Base-by-base conservation (phyloP, 2,329 filamentous ascomycete species). In the Alternaria arborescens region DNA sequence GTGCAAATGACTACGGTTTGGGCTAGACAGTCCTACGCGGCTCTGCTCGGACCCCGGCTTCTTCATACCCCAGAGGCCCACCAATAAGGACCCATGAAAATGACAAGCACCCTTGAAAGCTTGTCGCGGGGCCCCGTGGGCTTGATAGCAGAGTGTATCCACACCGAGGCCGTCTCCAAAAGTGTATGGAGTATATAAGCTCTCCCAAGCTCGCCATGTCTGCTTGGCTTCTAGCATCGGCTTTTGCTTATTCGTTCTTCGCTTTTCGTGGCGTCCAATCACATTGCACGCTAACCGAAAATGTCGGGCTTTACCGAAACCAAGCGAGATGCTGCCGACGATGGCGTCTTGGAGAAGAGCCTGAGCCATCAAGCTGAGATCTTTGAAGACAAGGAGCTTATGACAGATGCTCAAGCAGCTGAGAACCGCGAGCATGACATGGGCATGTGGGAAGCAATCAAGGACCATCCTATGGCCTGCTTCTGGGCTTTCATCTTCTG, bases 401-500 rank as follows among this genome's bases (percentile, higher is more conserved):
- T 72, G 68, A 63, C 43, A 30, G 64, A 72, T 67, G 85, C 86
- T 64, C 83, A 86, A 63, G 82, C 85, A 60, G 87, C 85, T 6
- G 87, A 89, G 77, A 82, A 81, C 58, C 70, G 70, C 51, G 84
- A 87, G 70, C 83, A 85, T 69, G 73, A 80, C 38, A 84, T 86
- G 83, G 73, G 68, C 0, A 79, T 84, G 47, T 65, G 80, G 52
- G 61, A 85, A 66, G 84, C 84, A 43, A 79, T 85, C 62, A 81
- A 77, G 70, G 78, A 78, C 11, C 84, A 86, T 69, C 84, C 84
- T 6, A 80, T 81, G 77, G 84, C 84, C 62, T 81, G 79, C 30
- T 84, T 82, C 67, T 86, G 84, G 84, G 84, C 83, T 12, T 85
- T 86, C 58, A 73, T 85, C 68, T 83, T 86, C 71, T 86, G 82